Conservation (phyloP, 2,329 filamentous ascomycete genomes). For the Ophiostoma angusticollis region DNA sequence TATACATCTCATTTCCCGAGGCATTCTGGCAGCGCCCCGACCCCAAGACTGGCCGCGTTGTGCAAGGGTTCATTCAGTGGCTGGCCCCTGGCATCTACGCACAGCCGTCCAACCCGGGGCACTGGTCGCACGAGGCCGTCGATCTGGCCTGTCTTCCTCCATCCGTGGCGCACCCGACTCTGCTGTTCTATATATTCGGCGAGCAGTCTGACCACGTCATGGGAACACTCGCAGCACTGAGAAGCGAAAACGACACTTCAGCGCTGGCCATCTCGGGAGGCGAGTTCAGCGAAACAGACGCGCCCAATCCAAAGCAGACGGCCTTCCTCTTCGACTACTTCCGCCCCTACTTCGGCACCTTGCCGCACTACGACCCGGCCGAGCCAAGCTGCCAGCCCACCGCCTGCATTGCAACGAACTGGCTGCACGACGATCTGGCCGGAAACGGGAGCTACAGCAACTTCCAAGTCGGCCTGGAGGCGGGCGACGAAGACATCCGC, state of each 20-base stretch:
- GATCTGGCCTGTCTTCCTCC: constrained; percentile 57
- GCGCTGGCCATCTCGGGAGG: no score
- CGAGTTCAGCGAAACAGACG: constrained; percentile 7
- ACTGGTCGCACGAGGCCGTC: constrained; percentile 65
- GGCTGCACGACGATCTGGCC: constrained; percentile 66
- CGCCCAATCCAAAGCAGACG: constrained; percentile 33
- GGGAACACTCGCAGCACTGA: constrained; percentile 27
- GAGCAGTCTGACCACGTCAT: constrained; percentile 45
- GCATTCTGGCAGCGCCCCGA: constrained; percentile 56
- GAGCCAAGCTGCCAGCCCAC: constrained; percentile 48
- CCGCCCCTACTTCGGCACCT: constrained; percentile 60
- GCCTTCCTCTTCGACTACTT: constrained; percentile 53
- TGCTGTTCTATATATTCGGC: constrained; percentile 73
- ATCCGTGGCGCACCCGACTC: constrained; percentile 55
- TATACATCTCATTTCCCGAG: constrained; percentile 56
- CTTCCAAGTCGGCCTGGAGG: constrained; percentile 62
- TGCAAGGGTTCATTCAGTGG: constrained; percentile 64
- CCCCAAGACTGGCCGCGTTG: constrained; percentile 23
- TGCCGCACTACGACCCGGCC: constrained; percentile 51
- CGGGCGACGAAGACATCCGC: constrained; percentile 61
- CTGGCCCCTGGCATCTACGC: constrained; percentile 54
- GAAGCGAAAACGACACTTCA: not conserved
- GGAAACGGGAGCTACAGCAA: constrained; percentile 77
- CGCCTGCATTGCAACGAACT: constrained; percentile 57
- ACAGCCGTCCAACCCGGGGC: constrained; percentile 41